phyloP scores from a whole-genome alignment of 257 asterid genomes.

The Solanum sejunctum region DNA sequence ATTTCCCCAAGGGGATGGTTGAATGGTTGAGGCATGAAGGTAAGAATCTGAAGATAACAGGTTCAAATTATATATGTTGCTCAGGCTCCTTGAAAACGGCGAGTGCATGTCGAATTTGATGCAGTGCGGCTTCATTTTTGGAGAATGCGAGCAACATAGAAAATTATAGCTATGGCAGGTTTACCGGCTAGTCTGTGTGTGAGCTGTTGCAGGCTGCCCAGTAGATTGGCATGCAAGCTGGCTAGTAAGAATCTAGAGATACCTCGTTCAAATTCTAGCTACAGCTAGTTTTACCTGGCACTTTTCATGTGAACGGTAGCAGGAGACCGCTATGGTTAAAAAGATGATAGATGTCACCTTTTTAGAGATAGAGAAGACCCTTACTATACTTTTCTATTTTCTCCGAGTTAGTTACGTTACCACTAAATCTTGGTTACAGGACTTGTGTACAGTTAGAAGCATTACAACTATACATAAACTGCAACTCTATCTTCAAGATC shows the following conservation, averaged over 20 bases:
- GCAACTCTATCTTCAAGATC: not conserved
- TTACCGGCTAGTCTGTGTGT: not conserved
- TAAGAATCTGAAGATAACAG: not conserved
- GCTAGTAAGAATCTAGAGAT: not conserved
- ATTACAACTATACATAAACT: not conserved
- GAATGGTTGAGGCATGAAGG: not conserved
- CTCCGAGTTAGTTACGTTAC: not conserved
- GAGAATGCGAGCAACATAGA: too few relatives aligned
- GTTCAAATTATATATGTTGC: not conserved
- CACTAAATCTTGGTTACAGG: not conserved
- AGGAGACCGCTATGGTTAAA: not conserved
- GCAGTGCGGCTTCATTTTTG: too few relatives aligned
- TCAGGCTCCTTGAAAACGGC: too few relatives aligned
- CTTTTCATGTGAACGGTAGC: not conserved
- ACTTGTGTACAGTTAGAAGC: not conserved
- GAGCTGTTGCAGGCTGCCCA: not conserved
- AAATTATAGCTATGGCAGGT: not conserved
- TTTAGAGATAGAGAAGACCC: not conserved
- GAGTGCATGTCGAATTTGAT: too few relatives aligned
- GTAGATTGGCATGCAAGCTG: not conserved
- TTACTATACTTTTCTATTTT: not conserved
- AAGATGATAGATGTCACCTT: not conserved
- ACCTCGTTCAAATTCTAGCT: not conserved
- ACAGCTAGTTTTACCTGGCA: not conserved
- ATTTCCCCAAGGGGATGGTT: too few relatives aligned